Percentiles rank a stretch among this genome's conserved stretches.
These are phyloP conservation scores for Stipa capillata DNA, from an alignment of 176 grass and related monocot genomes.

Conservation along the genomic window DNA sequence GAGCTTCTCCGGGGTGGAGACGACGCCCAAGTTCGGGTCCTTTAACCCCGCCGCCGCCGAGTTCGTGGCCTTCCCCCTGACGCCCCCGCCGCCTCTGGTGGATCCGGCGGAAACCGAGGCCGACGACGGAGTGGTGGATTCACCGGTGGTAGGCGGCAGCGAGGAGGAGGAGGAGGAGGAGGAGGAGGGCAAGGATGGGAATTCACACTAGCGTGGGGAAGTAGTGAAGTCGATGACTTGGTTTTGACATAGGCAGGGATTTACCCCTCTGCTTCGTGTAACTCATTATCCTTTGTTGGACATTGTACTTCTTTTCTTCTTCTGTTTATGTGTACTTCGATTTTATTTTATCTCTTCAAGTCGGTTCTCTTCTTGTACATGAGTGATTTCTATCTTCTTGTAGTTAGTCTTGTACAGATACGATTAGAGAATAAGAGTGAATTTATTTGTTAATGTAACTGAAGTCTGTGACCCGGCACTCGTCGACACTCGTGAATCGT, in stretches of 20 bases:
- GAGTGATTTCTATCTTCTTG: not conserved
- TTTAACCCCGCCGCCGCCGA: slow-evolving; percentile 26
- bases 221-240: not conserved
- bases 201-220: not conserved
- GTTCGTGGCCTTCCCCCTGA: slow-evolving; percentile 20
- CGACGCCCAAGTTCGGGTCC: slow-evolving; percentile 45
- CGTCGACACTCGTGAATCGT: too few relatives aligned
- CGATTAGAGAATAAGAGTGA: not conserved
- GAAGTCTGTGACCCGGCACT: too few relatives aligned
- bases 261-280: not conserved
- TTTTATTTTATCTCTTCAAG: not conserved
- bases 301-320: not conserved
- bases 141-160: not conserved
- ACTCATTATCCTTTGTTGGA: not conserved
- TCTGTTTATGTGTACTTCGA: not conserved
- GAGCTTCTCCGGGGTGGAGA: slow-evolving; percentile 32
- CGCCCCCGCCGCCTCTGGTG: not conserved
- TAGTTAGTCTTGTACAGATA: not conserved
- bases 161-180: not conserved
- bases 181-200: slow-evolving; percentile 11
- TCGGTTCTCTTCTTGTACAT: not conserved
- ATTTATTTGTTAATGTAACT: not conserved
- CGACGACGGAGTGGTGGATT: too few relatives aligned
- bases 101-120: not conserved
- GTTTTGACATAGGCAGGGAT: not conserved